A percentile compares a stretch with the other conserved stretches of the same genome.
These are phyloP conservation scores for Phytophthora melonis DNA, from an alignment of 352 stramenopile genomes.

Conservation along the genomic window DNA sequence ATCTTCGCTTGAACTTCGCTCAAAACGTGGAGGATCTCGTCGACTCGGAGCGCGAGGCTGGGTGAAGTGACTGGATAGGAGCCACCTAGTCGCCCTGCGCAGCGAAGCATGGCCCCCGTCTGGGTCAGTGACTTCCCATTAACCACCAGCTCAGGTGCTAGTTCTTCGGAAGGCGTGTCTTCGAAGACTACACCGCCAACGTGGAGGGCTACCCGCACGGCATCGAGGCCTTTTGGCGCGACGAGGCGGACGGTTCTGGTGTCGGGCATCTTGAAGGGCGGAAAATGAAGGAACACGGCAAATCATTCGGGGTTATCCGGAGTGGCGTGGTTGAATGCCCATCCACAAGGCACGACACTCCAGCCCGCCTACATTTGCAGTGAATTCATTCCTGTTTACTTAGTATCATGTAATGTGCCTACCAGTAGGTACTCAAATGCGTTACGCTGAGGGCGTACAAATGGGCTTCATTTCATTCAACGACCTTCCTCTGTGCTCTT, in stretches of 20 bases:
- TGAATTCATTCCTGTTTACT: no score
- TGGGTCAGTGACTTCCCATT: slow-evolving; percentile 58
- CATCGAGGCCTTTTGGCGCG: slow-evolving; percentile 29
- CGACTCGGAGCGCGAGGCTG: slow-evolving; percentile 49
- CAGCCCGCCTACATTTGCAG: no score
- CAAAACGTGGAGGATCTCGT: slow-evolving; percentile 60
- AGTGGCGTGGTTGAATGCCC: no score
- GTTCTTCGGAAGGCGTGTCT: slow-evolving; percentile 24
- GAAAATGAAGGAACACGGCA: neutral
- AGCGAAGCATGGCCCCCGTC: slow-evolving; percentile 66
- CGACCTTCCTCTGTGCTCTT: neutral
- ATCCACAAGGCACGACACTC: no score
- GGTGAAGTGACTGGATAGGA: slow-evolving; percentile 56
- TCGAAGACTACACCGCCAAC: slow-evolving; percentile 57
- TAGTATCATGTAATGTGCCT: no score
- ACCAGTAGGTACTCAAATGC: no score
- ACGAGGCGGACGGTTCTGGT: slow-evolving; percentile 10
- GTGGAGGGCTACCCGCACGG: slow-evolving; percentile 53
- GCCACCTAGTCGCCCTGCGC: slow-evolving; percentile 56
- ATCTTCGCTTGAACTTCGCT: slow-evolving; percentile 40
- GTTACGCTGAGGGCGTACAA: neutral
- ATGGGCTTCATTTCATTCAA: slow-evolving; percentile 34
- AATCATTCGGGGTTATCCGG: no score
- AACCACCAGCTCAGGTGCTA: slow-evolving; percentile 43
- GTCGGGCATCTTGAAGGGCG: slow-evolving; percentile 11